A percentile compares a stretch with the other conserved stretches of the same genome.
Evolutionary conservation across 495 filamentous ascomycete species (phyloP).

Genomic region (Xylaria longipes): DNA sequence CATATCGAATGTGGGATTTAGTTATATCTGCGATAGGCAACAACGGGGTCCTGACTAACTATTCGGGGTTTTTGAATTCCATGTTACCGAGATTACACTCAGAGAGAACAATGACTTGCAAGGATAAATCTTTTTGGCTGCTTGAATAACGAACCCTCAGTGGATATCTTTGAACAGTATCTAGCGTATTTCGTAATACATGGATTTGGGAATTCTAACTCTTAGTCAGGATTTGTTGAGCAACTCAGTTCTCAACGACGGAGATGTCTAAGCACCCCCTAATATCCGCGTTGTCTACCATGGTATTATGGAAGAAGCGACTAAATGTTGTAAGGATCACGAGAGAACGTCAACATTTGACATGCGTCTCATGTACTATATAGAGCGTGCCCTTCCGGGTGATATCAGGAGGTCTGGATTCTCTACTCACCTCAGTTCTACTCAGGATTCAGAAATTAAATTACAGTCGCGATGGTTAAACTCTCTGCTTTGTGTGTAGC

Average conservation of each 20-base stretch:
- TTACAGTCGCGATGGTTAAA: constrained; percentile 2
- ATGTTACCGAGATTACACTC: background rate
- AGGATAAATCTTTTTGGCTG: background rate
- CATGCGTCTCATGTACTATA: background rate
- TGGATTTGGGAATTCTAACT: no score
- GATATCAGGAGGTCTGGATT: background rate
- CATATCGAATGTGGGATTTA: background rate
- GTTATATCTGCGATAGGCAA: background rate
- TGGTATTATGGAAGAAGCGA: constrained; percentile 5
- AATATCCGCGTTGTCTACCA: background rate
- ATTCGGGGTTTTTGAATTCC: background rate
- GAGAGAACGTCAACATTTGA: constrained; percentile 3
- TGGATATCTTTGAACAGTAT: background rate
- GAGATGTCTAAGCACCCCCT: background rate
- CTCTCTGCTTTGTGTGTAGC: background rate
- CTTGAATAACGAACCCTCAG: background rate
- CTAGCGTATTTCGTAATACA: background rate
- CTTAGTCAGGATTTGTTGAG: constrained; percentile 19
- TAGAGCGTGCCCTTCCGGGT: background rate
- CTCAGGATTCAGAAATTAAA: background rate
- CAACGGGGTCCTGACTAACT: background rate
- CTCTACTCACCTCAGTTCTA: background rate
- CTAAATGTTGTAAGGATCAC: background rate
- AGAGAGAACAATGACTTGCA: background rate
- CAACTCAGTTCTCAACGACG: background rate